Evolutionary conservation across 2,329 filamentous ascomycete genomes (phyloP), one percentile per base, ranked within the genome.

Genomic region (Fusarium marasasianum): DNA sequence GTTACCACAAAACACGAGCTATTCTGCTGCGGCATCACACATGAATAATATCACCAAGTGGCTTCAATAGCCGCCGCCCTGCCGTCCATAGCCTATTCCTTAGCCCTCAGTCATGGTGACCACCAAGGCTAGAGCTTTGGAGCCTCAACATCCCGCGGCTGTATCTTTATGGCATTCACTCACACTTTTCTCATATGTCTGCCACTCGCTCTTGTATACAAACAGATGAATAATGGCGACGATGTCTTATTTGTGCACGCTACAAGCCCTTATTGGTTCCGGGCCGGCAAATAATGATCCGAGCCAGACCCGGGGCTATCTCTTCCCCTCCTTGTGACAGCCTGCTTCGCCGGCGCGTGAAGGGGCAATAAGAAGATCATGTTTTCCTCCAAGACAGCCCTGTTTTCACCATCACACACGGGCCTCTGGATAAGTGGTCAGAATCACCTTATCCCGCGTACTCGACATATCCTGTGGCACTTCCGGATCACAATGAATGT

Each of bases 271-370:
- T 29, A 60, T 67, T 63, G 58, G 54, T n/a, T 51, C 65, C 65
- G 65, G 67, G 45, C 66, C 74, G 72, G 72, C 63, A 74, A 54
- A 69, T 55, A 35, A 72, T 61, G 72, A 60, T 56, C 56, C 64
- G 58, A 74, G 55, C 68, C 64, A 61, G 59, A n/a, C 40, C 68
- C 67, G 65, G 69, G 68, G 72, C 47, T 47, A 43, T 74, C 44
- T 50, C 63, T 45, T 63, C 45, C 57, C 45, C 64, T 69, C 61
- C 26, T 41, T 71, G 35, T 56, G 44, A 26, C 55, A 63, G 41
- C 60, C 35, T 50, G 22, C 35, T 26, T 61, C 47, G 35, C 53
- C 54, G 56, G 33, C 45, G 53, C 61, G 45, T 63, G 47, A 13
- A 57, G 18, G 24, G 50, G n/a, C 33, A 17, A 24, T 50, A 29